phyloP scores from a whole-genome alignment of 441 rosid species.

The Viola pubescens region DNA sequence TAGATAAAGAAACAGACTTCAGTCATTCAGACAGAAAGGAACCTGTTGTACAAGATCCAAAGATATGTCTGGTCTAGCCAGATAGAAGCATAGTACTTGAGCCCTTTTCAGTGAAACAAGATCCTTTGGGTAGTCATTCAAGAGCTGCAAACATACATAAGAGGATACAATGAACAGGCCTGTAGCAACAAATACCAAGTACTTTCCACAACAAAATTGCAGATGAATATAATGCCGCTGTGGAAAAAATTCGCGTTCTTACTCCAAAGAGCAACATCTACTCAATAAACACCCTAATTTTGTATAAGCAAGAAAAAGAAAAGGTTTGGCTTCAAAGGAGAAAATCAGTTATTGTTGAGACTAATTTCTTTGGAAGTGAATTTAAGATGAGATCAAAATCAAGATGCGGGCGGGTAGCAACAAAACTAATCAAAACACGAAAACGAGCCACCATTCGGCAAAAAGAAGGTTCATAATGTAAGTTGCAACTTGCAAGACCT shows the following conservation, averaged over 20 bases:
- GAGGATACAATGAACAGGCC: constrained; percentile 6
- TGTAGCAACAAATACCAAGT: not conserved
- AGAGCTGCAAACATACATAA: constrained; percentile 42
- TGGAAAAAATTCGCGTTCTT: no score
- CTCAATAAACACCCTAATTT: not conserved
- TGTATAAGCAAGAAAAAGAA: not conserved
- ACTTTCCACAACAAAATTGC: constrained; percentile 6
- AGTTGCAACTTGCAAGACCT: no score
- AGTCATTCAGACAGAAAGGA: constrained; percentile 12
- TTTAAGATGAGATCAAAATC: no score
- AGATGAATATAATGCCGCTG: not conserved
- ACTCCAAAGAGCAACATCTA: not conserved
- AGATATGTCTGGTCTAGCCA: constrained; percentile 59
- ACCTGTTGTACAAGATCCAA: constrained; percentile 65
- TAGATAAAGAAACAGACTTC: not conserved
- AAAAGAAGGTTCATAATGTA: no score
- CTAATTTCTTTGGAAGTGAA: no score
- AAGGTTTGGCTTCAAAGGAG: not conserved
- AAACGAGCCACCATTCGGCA: no score
- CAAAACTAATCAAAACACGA: no score
- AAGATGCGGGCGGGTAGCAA: no score
- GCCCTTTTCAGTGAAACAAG: constrained; percentile 66
- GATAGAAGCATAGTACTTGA: constrained; percentile 64
- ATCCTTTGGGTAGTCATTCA: constrained; percentile 65
- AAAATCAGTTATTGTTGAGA: no score